Base-by-base conservation (phyloP, 306 rosid genomes). In the Prinsepia uniflora region DNA sequence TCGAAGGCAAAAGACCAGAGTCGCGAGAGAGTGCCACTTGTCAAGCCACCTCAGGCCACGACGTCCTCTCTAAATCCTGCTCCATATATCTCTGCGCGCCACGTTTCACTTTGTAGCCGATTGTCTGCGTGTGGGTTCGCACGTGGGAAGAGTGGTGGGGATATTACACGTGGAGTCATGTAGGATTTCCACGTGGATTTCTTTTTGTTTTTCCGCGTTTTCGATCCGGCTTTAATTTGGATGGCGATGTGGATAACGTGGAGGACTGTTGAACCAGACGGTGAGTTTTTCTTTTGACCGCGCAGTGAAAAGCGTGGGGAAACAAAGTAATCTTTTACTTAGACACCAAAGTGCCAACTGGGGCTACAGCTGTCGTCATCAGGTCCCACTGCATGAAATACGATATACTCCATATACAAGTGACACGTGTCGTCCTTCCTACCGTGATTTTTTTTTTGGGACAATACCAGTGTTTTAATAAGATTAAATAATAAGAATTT, bases 31-130 rank as follows among this genome's bases (percentile, higher is more conserved):
- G 1, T 76, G 97, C 79, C 96, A 86, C 84, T 84, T 92, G 96
- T 87, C 85, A 34, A 14, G 73, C 82, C 86, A 79, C 18, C 72
- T 84, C 85, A 84, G 70, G 46, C 54, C 47, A n/a, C 71, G 84
- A 82, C 87, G 78, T 70, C 72, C 68, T 55, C 44, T 75, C 74
- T 42, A 58, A 65, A 52, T 64, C 78, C 63, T 40, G 71, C 60
- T 41, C 86, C 76, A 58, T 81, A 77, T 87, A 84, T 92, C 78
- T 75, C 41, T 5, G 74, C 8, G 41, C 44, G 91, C 88, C 96
- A 86, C 94, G 94, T 89, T 62, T 78, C 75, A 0, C 4, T 39
- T 41, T 76, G 88, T 75, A 62, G 78, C 82, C 80, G 48, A 8
- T 43, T 30, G 43, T 71, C 43, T 70, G 72, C 87, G 76, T 86